Conservation (phyloP, 208 protist genomes). For the Wallacemonas collosoma region DNA sequence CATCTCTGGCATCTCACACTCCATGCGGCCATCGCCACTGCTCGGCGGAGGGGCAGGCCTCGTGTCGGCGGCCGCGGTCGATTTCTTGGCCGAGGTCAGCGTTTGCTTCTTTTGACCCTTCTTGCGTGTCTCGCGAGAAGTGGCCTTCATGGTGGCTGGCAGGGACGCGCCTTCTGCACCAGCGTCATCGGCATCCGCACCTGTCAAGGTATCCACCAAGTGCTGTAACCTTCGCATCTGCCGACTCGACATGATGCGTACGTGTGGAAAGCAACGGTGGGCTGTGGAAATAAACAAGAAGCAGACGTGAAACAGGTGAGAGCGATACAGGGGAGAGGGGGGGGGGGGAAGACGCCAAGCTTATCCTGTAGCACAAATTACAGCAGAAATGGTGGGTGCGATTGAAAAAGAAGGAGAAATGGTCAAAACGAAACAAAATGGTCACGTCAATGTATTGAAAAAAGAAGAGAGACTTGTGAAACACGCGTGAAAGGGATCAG, state of each 20-base stretch:
- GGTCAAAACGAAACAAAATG: too few species aligned
- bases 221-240: slow-evolving; percentile 81
- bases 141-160: slow-evolving; percentile 32
- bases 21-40: neutral
- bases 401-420: too few species aligned
- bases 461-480: too few species aligned
- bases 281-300: too few species aligned
- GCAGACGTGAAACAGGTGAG: too few species aligned
- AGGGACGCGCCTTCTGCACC: slow-evolving; percentile 24
- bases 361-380: too few species aligned
- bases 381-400: too few species aligned
- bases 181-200: slow-evolving; percentile 50
- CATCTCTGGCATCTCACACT: slow-evolving; percentile 6
- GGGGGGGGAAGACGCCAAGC: too few species aligned
- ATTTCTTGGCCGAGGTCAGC: neutral
- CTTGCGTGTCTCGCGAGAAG: slow-evolving; percentile 14
- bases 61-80: neutral
- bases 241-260: slow-evolving; percentile 66
- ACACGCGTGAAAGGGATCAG: too few species aligned
- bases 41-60: neutral
- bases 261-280: neutral
- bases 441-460: too few species aligned
- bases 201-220: slow-evolving; percentile 70
- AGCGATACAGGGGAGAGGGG: too few species aligned
- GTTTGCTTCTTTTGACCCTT: slow-evolving; percentile 16